Percentiles rank a stretch among this genome's conserved stretches.
Evolutionary conservation across 768 basidiomycete species (phyloP).

Genomic region (Scleroderma bovista): DNA sequence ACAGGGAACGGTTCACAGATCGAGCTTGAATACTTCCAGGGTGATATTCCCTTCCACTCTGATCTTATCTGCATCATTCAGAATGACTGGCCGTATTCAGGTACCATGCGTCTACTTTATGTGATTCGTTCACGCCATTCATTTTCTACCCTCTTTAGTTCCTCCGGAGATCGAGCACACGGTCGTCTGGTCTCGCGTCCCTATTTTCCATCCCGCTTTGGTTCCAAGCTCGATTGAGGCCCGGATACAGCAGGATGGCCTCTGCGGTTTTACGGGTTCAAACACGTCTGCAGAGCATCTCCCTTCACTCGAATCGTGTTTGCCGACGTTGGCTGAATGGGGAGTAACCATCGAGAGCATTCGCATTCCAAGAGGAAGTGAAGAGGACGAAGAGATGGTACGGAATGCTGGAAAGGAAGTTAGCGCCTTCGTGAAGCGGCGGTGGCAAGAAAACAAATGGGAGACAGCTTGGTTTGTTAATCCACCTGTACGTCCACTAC

Average conservation of each 20-base stretch:
- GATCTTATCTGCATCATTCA: constrained; percentile 63
- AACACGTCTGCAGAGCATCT: constrained; percentile 52
- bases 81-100: constrained; percentile 89
- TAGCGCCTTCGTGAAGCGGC: constrained; percentile 52
- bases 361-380: constrained; percentile 43
- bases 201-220: constrained; percentile 59
- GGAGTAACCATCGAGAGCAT: constrained; percentile 58
- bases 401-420: constrained; percentile 52
- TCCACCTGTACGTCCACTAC: constrained; percentile 56
- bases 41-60: constrained; percentile 44
- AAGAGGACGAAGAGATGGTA: constrained; percentile 49
- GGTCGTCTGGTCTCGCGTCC: constrained; percentile 72
- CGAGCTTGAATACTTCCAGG: constrained; percentile 57
- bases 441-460: constrained; percentile 73
- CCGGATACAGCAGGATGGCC: constrained; percentile 66
- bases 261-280: constrained; percentile 77
- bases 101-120: constrained; percentile 30
- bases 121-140: background rate
- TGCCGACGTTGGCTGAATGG: constrained; percentile 68
- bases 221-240: constrained; percentile 45
- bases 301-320: constrained; percentile 48
- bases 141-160: constrained; percentile 31
- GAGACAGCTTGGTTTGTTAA: constrained; percentile 93
- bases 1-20: background rate
- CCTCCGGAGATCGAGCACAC: constrained; percentile 70